Conservation (phyloP, 176 grass and related monocot genomes). For the Echinochloa phyllopogon region DNA sequence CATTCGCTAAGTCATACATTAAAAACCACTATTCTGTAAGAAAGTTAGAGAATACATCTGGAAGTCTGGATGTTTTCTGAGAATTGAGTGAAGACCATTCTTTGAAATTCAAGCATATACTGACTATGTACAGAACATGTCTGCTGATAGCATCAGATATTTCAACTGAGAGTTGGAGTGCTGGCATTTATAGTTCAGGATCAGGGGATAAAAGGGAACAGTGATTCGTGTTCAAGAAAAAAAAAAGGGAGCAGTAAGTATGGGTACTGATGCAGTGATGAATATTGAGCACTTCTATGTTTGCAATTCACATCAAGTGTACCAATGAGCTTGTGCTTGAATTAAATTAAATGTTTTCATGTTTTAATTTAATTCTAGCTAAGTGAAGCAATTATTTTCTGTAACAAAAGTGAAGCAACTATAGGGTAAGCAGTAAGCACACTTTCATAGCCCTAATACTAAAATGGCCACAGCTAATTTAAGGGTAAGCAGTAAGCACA, state of each 20-base stretch:
- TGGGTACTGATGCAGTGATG: not conserved
- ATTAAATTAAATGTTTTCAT: slow-evolving; percentile 1
- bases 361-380: not conserved
- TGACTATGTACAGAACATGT: not conserved
- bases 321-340: not conserved
- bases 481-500: slow-evolving; percentile 10
- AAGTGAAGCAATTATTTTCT: slow-evolving; percentile 20
- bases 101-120: slow-evolving; percentile 4
- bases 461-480: not conserved
- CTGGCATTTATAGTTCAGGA: not conserved
- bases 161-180: slow-evolving; percentile 6
- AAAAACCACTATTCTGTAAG: not conserved
- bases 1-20: not conserved
- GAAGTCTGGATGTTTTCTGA: not conserved
- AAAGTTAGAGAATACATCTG: not conserved
- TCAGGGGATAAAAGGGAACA: slow-evolving; percentile 7
- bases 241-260: not conserved
- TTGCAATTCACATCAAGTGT: not conserved
- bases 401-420: slow-evolving; percentile 18
- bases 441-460: slow-evolving; percentile 15
- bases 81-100: not conserved
- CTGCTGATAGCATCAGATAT: not conserved
- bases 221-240: not conserved
- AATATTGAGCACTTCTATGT: not conserved
- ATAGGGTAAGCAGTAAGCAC: slow-evolving; percentile 8